Evolutionary conservation across 768 basidiomycete species (phyloP), one percentile per base, ranked within the genome.

Genomic region (Russula compacta): DNA sequence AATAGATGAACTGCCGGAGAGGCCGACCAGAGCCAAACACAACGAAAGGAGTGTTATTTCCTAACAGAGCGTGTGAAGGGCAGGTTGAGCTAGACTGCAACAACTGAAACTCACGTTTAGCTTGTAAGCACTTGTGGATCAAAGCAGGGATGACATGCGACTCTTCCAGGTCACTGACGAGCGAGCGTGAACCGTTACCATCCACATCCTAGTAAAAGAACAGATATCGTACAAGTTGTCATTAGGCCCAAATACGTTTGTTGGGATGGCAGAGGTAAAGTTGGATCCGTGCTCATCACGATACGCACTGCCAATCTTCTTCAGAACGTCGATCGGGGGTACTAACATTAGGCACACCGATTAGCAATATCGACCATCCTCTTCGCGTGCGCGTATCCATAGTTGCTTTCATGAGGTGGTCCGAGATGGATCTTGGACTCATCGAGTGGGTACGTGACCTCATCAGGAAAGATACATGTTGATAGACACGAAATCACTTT

Each of bases 381-480:
- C 75, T 98, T 98, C 44, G 92, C 94, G 68, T 98, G 88, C 2
- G 95, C 90, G 68, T 98, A 98, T 35, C 95, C 95, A 75, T 92
- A 98, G 80, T 98, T 98, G 67, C 90, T 92, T 59, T 86, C 79
- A 70, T 98, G 95, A 6, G 95, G 95, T 21, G 90, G 91, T 19
- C 95, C 95, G 39, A 80, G 79, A 73, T 98, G 95, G 60, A 98
- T 87, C 76, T 94, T 95, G 67, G 79, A 83, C 75, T 98, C 95
- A 67, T 92, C 89, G 32, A 98, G 82, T 14, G 95, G 95, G 71
- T 95, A 97, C 55, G 84, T 81, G 65, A 95, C 93, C 72, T 93
- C 89, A 73, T 98, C 95, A 0, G 95, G 95, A 78, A 95, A 98
- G 49, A 98, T 92, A 71, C 95, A 98, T 44, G 95, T 98, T 10